Conservation (phyloP, 1,284 basidiomycete species). For the Ganoderma multipileum region DNA sequence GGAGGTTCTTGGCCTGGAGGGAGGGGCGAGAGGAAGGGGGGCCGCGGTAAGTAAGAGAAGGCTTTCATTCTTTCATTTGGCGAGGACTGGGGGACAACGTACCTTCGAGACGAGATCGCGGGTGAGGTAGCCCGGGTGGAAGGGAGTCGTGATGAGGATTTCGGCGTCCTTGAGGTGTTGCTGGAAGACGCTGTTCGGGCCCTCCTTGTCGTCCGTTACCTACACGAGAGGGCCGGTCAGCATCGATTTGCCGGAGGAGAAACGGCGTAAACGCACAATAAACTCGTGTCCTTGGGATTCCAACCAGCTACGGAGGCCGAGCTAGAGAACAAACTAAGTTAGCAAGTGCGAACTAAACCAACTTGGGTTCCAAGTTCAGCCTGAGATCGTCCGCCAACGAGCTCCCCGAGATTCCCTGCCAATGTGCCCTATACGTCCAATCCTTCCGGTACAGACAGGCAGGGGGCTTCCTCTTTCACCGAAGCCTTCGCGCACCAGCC, state of each 20-base stretch:
- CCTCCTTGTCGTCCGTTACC: constrained; percentile 91
- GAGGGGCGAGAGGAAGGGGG: no score
- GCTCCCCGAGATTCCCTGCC: no score
- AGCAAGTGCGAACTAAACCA: not conserved
- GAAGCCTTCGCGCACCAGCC: no score
- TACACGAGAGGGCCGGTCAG: constrained; percentile 34
- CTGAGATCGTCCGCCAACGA: no score
- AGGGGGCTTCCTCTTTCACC: no score
- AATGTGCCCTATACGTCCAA: no score
- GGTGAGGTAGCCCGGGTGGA: constrained; percentile 92
- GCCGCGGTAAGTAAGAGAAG: not conserved
- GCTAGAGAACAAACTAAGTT: constrained; percentile 45
- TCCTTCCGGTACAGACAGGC: no score
- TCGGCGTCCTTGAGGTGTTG: constrained; percentile 86
- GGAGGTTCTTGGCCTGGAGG: constrained; percentile 80
- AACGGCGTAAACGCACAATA: constrained; percentile 48
- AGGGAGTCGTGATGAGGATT: constrained; percentile 89
- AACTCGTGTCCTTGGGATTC: constrained; percentile 81
- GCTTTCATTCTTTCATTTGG: not conserved
- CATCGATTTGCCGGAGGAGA: not conserved
- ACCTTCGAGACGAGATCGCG: constrained; percentile 67
- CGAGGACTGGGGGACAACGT: not conserved
- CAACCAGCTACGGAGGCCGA: constrained; percentile 78
- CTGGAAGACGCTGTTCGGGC: constrained; percentile 84
- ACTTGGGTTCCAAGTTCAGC: no score